Evolutionary conservation across 2,329 filamentous ascomycete genomes (phyloP).

Genomic region (Huntiella decipiens): DNA sequence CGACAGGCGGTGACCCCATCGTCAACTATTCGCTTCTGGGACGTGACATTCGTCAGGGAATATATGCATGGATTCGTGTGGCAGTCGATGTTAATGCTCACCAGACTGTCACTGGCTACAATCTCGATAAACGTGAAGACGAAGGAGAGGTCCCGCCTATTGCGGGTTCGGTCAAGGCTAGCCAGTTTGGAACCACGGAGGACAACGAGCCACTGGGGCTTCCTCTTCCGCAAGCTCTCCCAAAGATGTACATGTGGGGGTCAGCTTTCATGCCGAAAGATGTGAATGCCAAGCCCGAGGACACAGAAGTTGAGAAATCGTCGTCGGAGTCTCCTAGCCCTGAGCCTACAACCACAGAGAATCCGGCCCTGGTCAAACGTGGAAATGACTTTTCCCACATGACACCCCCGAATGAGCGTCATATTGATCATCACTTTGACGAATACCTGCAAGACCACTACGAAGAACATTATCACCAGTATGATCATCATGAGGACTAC

Average conservation of each 20-base stretch:
- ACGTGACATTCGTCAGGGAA: conserved; percentile 29
- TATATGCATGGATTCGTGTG: conserved; percentile 36
- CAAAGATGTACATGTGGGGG: conserved; percentile 11
- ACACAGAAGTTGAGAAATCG: neutral
- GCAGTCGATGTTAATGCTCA: conserved; percentile 24
- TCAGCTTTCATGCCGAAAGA: conserved; percentile 9
- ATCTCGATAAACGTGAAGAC: neutral
- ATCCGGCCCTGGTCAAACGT: no score
- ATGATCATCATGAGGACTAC: no score
- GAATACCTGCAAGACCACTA: no score
- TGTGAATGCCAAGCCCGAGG: conserved; percentile 1
- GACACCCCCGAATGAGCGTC: no score
- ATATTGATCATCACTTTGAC: no score
- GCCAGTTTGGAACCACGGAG: neutral
- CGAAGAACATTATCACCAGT: no score
- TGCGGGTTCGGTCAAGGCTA: neutral
- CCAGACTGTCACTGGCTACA: conserved; percentile 11
- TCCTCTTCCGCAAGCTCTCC: conserved; percentile 8
- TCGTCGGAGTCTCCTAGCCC: no score
- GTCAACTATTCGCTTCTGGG: conserved; percentile 39
- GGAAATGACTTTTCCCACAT: no score
- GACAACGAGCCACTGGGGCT: conserved; percentile 2
- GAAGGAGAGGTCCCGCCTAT: neutral
- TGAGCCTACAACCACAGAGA: no score
- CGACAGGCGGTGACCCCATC: conserved; percentile 34